Evolutionary conservation across 177 flowering plant species (phyloP).

Genomic region (Vitis hybrid): DNA sequence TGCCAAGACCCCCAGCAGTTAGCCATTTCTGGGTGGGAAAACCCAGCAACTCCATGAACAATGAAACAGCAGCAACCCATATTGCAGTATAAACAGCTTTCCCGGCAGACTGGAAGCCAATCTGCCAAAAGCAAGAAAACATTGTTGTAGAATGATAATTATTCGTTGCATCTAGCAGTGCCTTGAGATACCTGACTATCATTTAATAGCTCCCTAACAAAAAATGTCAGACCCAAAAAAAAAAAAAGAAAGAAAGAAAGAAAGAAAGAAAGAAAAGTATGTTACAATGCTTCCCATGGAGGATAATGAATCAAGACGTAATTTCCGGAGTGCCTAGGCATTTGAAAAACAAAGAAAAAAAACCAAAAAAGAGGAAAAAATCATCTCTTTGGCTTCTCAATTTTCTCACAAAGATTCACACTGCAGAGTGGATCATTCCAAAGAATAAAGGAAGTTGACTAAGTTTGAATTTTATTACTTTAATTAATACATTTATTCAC

Average conservation of each 20-base stretch:
- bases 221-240: background rate
- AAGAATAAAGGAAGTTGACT: too few species aligned
- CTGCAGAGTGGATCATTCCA: too few species aligned
- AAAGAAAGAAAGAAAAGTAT: background rate
- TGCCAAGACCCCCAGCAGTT: conserved; percentile 99
- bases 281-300: background rate
- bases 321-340: background rate
- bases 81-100: conserved; percentile 85
- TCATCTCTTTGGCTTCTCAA: too few species aligned
- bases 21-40: conserved; percentile 97
- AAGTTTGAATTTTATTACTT: too few species aligned
- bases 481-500: too few species aligned
- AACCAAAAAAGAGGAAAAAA: background rate
- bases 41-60: conserved; percentile 97
- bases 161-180: background rate
- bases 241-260: background rate
- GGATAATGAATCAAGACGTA: background rate
- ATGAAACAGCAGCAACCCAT: conserved; percentile 92
- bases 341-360: background rate
- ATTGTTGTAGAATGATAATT: conserved; percentile 1
- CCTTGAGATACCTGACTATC: background rate
- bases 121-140: conserved; percentile 40
- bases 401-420: too few species aligned
- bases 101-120: conserved; percentile 94
- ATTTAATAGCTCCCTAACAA: conserved; percentile 1